A percentile compares a stretch with the other conserved stretches of the same genome.
These are phyloP conservation scores for Phytophthora megakarya DNA, from an alignment of 352 stramenopile species.

Conservation along the genomic window DNA sequence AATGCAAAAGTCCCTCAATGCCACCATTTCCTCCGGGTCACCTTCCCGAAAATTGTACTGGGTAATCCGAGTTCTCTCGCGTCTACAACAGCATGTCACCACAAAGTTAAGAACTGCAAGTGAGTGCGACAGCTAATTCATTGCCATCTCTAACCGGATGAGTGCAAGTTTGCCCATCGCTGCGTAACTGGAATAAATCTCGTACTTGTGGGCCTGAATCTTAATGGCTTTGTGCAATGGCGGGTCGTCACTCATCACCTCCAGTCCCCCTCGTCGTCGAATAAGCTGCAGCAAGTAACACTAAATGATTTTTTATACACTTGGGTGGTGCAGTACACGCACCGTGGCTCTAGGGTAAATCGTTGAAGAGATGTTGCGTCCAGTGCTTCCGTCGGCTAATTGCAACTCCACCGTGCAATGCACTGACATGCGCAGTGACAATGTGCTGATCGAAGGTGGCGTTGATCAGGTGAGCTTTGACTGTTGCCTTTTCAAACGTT, in stretches of 20 bases:
- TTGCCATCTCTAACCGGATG: constrained; percentile 51
- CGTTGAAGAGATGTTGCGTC: constrained; percentile 50
- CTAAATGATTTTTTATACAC: too few relatives aligned
- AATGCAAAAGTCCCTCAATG: constrained; percentile 58
- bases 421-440: constrained; percentile 20
- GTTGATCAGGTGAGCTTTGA: neutral
- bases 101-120: neutral
- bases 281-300: constrained; percentile 38
- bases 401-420: constrained; percentile 68
- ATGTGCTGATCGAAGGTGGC: neutral
- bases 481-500: constrained; percentile 22
- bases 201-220: constrained; percentile 50
- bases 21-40: constrained; percentile 43
- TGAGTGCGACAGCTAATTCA: neutral
- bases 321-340: neutral
- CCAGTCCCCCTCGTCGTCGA: constrained; percentile 56
- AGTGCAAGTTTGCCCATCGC: constrained; percentile 66
- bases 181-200: constrained; percentile 76
- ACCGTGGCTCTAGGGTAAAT: constrained; percentile 47
- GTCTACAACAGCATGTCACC: constrained; percentile 26
- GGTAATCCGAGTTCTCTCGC: constrained; percentile 47
- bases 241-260: constrained; percentile 56
- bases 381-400: constrained; percentile 51
- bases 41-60: constrained; percentile 73
- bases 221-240: constrained; percentile 59